Percentiles rank a stretch among this genome's conserved stretches.
Conservation (phyloP, 306 rosid genomes). For the Rosa multiflora region DNA sequence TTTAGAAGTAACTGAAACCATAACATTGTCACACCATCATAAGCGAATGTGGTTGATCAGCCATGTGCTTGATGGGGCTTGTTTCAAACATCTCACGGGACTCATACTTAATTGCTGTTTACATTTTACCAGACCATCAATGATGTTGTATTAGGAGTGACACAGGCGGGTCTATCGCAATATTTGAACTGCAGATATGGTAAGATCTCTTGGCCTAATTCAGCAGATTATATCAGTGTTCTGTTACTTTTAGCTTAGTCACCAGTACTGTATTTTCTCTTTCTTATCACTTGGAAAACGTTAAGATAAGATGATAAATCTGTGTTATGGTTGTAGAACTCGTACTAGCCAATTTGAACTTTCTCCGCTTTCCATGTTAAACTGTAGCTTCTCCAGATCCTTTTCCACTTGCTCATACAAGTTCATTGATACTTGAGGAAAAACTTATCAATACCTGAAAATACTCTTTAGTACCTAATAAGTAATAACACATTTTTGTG, state of each 20-base stretch:
- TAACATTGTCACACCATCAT: not conserved
- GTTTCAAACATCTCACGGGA: not conserved
- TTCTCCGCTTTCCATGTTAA: too few relatives aligned
- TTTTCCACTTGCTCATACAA: not conserved
- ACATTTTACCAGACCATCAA: slow-evolving; percentile 48
- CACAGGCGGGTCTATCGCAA: slow-evolving; percentile 59
- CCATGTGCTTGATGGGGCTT: not conserved
- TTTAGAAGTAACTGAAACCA: not conserved
- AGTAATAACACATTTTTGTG: not conserved
- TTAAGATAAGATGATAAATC: too few relatives aligned
- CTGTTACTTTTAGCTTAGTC: not conserved
- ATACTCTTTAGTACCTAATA: not conserved
- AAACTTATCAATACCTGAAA: not conserved
- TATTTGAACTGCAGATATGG: slow-evolving; percentile 50
- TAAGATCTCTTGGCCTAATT: slow-evolving; percentile 15
- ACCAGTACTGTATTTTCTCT: not conserved
- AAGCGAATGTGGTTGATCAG: not conserved
- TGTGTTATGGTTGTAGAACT: too few relatives aligned
- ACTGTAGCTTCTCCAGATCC: not conserved
- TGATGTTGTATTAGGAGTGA: slow-evolving; percentile 59
- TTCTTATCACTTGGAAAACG: not conserved
- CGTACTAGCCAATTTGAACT: too few relatives aligned
- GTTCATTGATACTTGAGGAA: not conserved
- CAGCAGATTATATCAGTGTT: not conserved
- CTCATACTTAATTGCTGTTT: not conserved